These are phyloP conservation scores for Russula vinacea DNA, from an alignment of 768 basidiomycete genomes.

Conservation along the genomic window DNA sequence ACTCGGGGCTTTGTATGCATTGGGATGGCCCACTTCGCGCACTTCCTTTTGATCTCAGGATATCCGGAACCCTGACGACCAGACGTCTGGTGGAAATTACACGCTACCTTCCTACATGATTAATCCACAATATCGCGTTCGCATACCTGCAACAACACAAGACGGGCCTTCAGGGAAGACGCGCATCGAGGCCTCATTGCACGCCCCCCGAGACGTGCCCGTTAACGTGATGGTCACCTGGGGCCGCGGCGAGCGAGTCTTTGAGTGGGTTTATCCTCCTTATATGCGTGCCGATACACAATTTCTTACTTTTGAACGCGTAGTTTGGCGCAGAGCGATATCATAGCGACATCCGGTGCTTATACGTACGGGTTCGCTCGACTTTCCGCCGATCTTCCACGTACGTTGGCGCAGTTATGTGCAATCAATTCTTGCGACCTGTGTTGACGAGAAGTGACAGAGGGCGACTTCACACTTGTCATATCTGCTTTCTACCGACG, in stretches of 20 bases:
- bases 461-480: constrained; percentile 79
- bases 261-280: constrained; percentile 55
- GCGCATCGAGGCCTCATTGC: constrained; percentile 45
- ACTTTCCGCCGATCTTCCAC: constrained; percentile 47
- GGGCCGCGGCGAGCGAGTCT: constrained; percentile 69
- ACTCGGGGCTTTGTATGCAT: constrained; percentile 41
- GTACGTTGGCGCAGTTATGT: constrained; percentile 41
- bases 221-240: constrained; percentile 72
- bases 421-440: background rate
- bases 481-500: constrained; percentile 76
- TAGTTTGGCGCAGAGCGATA: constrained; percentile 62
- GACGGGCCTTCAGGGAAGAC: constrained; percentile 37
- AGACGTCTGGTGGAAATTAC: constrained; percentile 82
- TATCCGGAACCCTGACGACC: constrained; percentile 58
- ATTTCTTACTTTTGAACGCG: background rate
- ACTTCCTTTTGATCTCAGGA: constrained; percentile 34
- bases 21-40: constrained; percentile 28
- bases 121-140: constrained; percentile 85
- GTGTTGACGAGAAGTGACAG: constrained; percentile 37
- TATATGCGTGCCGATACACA: background rate
- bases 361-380: constrained; percentile 78
- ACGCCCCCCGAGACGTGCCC: constrained; percentile 62
- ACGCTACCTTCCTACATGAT: constrained; percentile 77
- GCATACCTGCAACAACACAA: constrained; percentile 42
- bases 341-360: constrained; percentile 70